Percentiles rank a stretch among this genome's conserved stretches.
Conservation (phyloP, 371 early-diverging fungal species). For the Mortierella sp. region DNA sequence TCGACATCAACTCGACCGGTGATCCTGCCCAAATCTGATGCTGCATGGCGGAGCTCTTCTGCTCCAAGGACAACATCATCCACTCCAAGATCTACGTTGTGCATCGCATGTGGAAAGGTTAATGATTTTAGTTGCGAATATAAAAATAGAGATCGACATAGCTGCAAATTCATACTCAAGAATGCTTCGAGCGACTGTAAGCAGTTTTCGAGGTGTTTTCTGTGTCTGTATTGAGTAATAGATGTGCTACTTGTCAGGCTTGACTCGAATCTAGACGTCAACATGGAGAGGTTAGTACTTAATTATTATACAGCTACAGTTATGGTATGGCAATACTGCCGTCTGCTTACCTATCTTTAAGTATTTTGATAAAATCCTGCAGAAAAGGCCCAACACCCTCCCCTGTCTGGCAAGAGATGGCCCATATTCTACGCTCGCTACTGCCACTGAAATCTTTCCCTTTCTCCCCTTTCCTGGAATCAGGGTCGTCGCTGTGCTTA, state of each 20-base stretch:
- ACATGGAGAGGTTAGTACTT: background rate
- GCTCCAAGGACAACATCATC: constrained; percentile 78
- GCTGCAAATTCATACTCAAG: constrained; percentile 58
- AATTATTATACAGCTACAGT: background rate
- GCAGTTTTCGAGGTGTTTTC: constrained; percentile 75
- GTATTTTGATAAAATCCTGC: constrained; percentile 62
- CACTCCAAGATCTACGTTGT: constrained; percentile 39
- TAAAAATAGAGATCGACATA: background rate
- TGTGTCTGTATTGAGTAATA: constrained; percentile 83
- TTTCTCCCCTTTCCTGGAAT: background rate
- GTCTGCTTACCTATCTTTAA: constrained; percentile 65
- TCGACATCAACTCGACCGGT: constrained; percentile 84
- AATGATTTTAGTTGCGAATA: background rate
- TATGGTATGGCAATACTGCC: background rate
- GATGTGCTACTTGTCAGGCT: constrained; percentile 60
- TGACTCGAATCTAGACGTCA: constrained; percentile 63
- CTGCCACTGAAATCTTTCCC: background rate
- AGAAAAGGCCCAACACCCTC: constrained; percentile 71
- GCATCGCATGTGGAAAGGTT: background rate
- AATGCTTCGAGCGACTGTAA: constrained; percentile 66
- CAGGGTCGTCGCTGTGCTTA: background rate
- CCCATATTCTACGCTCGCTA: constrained; percentile 52
- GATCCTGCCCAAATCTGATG: constrained; percentile 77
- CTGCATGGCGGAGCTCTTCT: constrained; percentile 83
- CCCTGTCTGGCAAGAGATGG: constrained; percentile 75